These are phyloP conservation scores for Pseudogymnoascus sp. DNA, from an alignment of 2,329 filamentous ascomycete species.

Conservation along the genomic window DNA sequence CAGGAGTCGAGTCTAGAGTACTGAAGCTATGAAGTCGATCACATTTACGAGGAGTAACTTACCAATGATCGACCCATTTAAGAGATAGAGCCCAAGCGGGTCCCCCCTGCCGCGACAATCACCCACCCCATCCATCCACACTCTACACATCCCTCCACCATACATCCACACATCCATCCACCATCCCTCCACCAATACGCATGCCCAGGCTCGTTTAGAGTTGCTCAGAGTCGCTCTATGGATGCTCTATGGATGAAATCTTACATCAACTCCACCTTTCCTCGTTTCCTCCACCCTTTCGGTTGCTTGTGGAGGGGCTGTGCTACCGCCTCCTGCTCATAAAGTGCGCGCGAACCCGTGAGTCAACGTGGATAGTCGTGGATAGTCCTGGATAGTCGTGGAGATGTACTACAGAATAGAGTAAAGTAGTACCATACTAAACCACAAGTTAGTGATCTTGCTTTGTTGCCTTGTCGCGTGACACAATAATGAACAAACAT, in stretches of 20 bases:
- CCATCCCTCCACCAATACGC: no score
- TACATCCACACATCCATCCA: no score
- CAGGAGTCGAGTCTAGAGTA: conserved; percentile 1
- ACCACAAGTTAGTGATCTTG: not conserved
- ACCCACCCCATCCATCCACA: not conserved
- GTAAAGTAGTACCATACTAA: not conserved
- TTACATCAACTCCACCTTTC: not conserved
- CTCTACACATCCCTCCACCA: not conserved
- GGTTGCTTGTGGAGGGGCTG: not conserved
- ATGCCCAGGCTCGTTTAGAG: no score
- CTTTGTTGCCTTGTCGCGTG: conserved; percentile 2
- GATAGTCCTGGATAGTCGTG: no score
- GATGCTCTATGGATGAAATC: not conserved
- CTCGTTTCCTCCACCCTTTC: not conserved
- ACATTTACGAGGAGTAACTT: not conserved
- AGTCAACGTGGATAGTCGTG: not conserved
- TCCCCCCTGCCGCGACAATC: not conserved
- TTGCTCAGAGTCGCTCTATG: not conserved
- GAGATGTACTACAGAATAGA: not conserved
- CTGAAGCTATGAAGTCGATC: not conserved
- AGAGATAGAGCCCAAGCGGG: conserved; percentile 1
- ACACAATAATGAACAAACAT: not conserved
- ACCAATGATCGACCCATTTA: not conserved
- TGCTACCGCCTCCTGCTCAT: not conserved
- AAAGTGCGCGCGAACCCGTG: not conserved